Percentiles rank a stretch among this genome's conserved stretches.
These are phyloP conservation scores for Colletotrichum coccodes DNA, from an alignment of 2,329 filamentous ascomycete species.

Conservation along the genomic window DNA sequence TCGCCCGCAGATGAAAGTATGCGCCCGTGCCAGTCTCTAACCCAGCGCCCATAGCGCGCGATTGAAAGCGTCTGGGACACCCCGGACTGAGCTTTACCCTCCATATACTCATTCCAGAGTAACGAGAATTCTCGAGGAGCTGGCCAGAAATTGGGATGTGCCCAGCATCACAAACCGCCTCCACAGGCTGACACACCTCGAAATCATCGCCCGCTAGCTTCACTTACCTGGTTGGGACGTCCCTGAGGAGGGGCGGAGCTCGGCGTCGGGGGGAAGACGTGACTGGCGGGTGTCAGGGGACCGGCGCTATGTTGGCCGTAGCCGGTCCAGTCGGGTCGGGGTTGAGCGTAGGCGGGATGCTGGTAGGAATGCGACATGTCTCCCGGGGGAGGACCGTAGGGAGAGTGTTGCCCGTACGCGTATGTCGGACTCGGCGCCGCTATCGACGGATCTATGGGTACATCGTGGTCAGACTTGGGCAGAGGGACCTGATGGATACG, in stretches of 20 bases:
- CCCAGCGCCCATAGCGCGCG: neutral
- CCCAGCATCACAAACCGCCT: too few species aligned
- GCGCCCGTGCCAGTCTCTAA: conserved; percentile 3
- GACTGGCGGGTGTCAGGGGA: conserved; percentile 61
- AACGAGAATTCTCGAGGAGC: neutral
- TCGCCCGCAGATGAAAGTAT: neutral
- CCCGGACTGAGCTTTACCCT: neutral
- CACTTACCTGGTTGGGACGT: conserved; percentile 70
- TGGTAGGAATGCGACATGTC: conserved; percentile 86
- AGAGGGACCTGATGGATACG: conserved; percentile 79
- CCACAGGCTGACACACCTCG: neutral
- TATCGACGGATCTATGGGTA: conserved; percentile 99
- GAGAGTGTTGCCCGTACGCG: conserved; percentile 84
- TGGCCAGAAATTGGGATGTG: neutral
- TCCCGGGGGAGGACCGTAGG: conserved; percentile 83
- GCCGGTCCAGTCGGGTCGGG: conserved; percentile 79
- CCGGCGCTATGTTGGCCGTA: conserved; percentile 67
- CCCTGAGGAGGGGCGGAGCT: conserved; percentile 64
- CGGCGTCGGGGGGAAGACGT: conserved; percentile 66
- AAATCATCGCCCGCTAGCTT: neutral
- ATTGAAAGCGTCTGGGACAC: neutral
- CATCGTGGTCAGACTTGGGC: conserved; percentile 94
- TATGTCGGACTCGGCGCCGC: conserved; percentile 93
- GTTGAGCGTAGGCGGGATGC: conserved; percentile 72
- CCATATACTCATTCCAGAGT: too few species aligned